Conservation (phyloP, 2,329 filamentous ascomycete genomes). For the Phialocephala subalpina region DNA sequence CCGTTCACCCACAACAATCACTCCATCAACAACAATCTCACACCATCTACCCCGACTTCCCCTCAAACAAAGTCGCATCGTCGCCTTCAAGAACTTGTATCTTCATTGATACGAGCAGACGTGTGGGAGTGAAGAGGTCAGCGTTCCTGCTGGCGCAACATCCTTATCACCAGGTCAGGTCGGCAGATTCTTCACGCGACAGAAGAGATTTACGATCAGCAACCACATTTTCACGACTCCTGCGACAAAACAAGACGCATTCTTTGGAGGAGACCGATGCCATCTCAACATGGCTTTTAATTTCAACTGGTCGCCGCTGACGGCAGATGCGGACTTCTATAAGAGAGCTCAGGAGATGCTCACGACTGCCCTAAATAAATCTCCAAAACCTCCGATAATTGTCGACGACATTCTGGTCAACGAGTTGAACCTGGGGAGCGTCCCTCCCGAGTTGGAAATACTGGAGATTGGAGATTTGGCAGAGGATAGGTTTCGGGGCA, state of each 20-base stretch:
- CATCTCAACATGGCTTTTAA: constrained; percentile 88
- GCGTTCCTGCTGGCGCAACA: constrained; percentile 12
- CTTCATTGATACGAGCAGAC: constrained; percentile 35
- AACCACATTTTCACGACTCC: constrained; percentile 10
- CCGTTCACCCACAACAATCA: constrained; percentile 21
- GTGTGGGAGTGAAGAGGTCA: constrained; percentile 9
- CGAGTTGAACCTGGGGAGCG: constrained; percentile 94
- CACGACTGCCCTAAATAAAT: constrained; percentile 95
- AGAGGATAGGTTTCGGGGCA: constrained; percentile 95
- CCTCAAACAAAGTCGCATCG: constrained; percentile 7
- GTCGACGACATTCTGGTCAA: constrained; percentile 99
- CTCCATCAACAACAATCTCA: constrained; percentile 15
- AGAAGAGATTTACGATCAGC: constrained; percentile 13
- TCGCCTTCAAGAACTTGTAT: constrained; percentile 24
- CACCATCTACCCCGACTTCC: constrained; percentile 1
- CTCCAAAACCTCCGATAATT: constrained; percentile 96
- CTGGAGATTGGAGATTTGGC: constrained; percentile 97
- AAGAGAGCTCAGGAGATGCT: constrained; percentile 91
- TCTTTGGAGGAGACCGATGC: constrained; percentile 37
- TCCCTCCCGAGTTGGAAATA: constrained; percentile 95
- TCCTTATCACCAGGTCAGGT: constrained; percentile 34
- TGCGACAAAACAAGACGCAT: background rate
- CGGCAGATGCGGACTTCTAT: constrained; percentile 92
- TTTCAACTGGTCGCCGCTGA: constrained; percentile 99
- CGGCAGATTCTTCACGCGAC: constrained; percentile 36